A percentile compares a stretch with the other conserved stretches of the same genome.
phyloP scores from a whole-genome alignment of 257 asterid species.

The Ophiorrhiza pumila region DNA sequence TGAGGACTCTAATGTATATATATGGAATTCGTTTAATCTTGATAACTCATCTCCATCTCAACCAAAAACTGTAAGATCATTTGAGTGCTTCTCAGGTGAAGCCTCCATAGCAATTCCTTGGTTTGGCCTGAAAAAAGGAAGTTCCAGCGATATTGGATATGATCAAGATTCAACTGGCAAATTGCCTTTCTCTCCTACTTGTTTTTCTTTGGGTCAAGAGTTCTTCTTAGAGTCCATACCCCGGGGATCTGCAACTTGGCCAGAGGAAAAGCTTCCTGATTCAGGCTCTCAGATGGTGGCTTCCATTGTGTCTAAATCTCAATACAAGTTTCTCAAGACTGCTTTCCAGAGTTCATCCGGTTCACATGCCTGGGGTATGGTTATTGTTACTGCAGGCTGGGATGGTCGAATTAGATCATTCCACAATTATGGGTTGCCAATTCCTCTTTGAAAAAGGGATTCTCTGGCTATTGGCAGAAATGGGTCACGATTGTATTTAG shows the following conservation, averaged over 20 bases:
- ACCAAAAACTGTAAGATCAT: constrained; percentile 45
- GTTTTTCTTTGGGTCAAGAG: constrained; percentile 56
- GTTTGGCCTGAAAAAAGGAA: constrained; percentile 48
- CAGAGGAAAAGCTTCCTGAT: constrained; percentile 83
- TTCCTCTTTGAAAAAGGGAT: constrained; percentile 39
- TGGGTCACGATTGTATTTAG: constrained; percentile 10
- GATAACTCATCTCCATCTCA: constrained; percentile 28
- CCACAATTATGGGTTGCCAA: constrained; percentile 86
- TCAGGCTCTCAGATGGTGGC: constrained; percentile 32
- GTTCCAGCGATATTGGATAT: constrained; percentile 17
- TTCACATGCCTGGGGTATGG: constrained; percentile 82
- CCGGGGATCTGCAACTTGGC: constrained; percentile 93
- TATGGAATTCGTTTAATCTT: constrained; percentile 53
- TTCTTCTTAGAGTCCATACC: constrained; percentile 53
- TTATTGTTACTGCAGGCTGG: constrained; percentile 80
- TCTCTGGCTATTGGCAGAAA: constrained; percentile 4
- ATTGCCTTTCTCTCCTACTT: constrained; percentile 51
- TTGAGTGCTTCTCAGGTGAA: constrained; percentile 61
- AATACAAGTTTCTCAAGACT: constrained; percentile 58
- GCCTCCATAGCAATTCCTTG: constrained; percentile 86
- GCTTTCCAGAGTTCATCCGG: constrained; percentile 62
- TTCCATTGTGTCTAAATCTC: constrained; percentile 56
- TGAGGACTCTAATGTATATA: constrained; percentile 66
- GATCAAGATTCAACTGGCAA: constrained; percentile 23
- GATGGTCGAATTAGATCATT: constrained; percentile 86